These are phyloP conservation scores for Beauveria caledonica DNA, from an alignment of 2,329 filamentous ascomycete species.

Conservation along the genomic window DNA sequence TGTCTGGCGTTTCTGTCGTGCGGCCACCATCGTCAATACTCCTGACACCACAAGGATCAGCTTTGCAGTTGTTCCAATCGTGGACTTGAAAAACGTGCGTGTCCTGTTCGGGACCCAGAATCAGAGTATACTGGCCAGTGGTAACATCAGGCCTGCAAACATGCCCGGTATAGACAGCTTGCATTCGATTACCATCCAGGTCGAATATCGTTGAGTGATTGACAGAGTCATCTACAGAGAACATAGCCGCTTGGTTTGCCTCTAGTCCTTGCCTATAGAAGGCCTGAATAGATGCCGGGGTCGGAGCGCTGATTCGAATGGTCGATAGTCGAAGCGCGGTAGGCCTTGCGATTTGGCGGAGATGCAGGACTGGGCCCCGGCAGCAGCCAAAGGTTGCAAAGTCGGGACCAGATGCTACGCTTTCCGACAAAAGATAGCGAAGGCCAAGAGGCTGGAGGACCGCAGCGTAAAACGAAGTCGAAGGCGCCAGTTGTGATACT, in stretches of 20 bases:
- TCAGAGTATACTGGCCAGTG: not conserved
- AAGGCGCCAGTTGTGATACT: constrained; percentile 70
- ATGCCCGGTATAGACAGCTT: constrained; percentile 49
- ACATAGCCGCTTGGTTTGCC: constrained; percentile 43
- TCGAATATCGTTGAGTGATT: constrained; percentile 55
- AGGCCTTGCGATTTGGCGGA: constrained; percentile 34
- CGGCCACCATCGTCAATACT: not conserved
- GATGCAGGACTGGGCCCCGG: constrained; percentile 32
- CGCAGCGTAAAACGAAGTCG: constrained; percentile 76
- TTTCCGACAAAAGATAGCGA: constrained; percentile 37
- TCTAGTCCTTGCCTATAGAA: constrained; percentile 65
- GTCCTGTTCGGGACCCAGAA: not conserved
- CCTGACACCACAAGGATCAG: not conserved
- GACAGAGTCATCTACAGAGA: constrained; percentile 14
- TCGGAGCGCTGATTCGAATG: constrained; percentile 61
- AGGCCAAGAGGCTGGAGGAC: constrained; percentile 72
- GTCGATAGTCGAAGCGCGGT: constrained; percentile 34
- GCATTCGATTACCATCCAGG: constrained; percentile 76
- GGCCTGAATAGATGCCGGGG: constrained; percentile 55
- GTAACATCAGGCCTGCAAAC: constrained; percentile 22
- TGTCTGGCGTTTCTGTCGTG: not conserved
- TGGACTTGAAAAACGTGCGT: not conserved
- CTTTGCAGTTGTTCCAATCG: not conserved
- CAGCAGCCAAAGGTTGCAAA: constrained; percentile 9
- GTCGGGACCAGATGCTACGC: not conserved